Evolutionary conservation across 1,284 basidiomycete species (phyloP).

Genomic region (Athelia sp.): DNA sequence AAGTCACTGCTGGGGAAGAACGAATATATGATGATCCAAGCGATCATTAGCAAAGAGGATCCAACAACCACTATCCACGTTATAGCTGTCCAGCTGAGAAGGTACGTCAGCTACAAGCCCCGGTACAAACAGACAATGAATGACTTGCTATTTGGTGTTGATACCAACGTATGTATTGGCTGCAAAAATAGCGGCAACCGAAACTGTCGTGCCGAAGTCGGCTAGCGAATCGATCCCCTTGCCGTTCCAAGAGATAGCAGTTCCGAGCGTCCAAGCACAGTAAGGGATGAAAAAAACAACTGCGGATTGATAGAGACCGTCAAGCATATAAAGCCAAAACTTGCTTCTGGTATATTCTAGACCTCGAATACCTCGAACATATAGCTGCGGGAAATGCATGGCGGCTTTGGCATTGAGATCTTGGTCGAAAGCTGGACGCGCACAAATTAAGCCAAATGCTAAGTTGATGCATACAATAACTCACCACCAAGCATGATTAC

Average conservation of each 20-base stretch:
- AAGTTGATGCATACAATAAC: slow-evolving; percentile 13
- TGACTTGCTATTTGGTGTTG: slow-evolving; percentile 80
- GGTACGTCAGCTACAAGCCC: slow-evolving; percentile 8
- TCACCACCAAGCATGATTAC: slow-evolving; percentile 86
- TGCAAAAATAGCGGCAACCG: slow-evolving; percentile 80
- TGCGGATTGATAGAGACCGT: slow-evolving; percentile 90
- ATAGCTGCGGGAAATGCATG: slow-evolving; percentile 90
- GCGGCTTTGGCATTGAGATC: slow-evolving; percentile 90
- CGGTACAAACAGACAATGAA: slow-evolving; percentile 6
- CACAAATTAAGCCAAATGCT: slow-evolving; percentile 7
- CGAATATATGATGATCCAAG: slow-evolving; percentile 88
- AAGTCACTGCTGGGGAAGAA: slow-evolving; percentile 69
- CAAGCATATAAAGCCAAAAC: slow-evolving; percentile 95
- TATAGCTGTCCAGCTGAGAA: slow-evolving; percentile 78
- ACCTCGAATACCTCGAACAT: slow-evolving; percentile 88
- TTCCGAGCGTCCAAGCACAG: slow-evolving; percentile 66
- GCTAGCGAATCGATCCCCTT: slow-evolving; percentile 73
- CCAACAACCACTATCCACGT: slow-evolving; percentile 78
- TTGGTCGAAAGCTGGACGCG: slow-evolving; percentile 80
- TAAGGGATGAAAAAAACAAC: slow-evolving; percentile 92
- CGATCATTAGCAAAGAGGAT: slow-evolving; percentile 74
- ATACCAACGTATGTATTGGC: slow-evolving; percentile 88
- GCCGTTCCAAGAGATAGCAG: slow-evolving; percentile 67
- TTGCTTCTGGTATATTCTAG: slow-evolving; percentile 89
- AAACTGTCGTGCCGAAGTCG: slow-evolving; percentile 92